phyloP scores from a whole-genome alignment of 1,139 yeast species.

The Scheffersomyces lignicola region DNA sequence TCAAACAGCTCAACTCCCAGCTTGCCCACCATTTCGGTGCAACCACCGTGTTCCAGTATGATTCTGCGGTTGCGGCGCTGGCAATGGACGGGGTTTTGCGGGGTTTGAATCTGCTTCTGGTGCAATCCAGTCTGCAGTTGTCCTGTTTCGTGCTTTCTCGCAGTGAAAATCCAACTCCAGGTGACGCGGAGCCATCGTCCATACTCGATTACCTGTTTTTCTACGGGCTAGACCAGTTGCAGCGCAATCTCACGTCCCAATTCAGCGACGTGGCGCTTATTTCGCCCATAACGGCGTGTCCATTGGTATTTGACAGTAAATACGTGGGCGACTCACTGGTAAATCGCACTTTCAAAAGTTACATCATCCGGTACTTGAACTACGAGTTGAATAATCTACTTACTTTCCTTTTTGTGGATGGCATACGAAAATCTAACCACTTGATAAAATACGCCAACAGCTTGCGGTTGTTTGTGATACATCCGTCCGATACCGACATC shows the following conservation, averaged over 20 bases:
- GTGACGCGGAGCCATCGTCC: background rate
- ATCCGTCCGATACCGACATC: constrained; percentile 7
- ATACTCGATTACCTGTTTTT: constrained; percentile 6
- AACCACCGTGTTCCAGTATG: background rate
- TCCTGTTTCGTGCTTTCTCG: background rate
- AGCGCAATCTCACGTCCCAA: background rate
- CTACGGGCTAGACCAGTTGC: constrained; percentile 6
- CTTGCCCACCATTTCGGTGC: constrained; percentile 5
- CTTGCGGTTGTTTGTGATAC: constrained; percentile 35
- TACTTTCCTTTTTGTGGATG: constrained; percentile 35
- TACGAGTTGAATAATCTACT: constrained; percentile 20
- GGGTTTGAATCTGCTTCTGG: no score
- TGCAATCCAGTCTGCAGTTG: no score
- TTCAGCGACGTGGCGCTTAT: background rate
- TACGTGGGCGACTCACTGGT: background rate
- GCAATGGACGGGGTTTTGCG: no score
- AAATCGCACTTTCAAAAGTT: constrained; percentile 14
- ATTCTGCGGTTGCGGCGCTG: no score
- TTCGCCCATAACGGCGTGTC: constrained; percentile 1
- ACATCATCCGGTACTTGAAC: constrained; percentile 26
- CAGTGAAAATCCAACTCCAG: background rate
- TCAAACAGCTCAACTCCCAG: constrained; percentile 16
- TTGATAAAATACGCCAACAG: constrained; percentile 46
- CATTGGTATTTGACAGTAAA: background rate
- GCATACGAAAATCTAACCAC: constrained; percentile 49